phyloP scores from a whole-genome alignment of 352 stramenopile species.

The Phytophthora multivora region DNA sequence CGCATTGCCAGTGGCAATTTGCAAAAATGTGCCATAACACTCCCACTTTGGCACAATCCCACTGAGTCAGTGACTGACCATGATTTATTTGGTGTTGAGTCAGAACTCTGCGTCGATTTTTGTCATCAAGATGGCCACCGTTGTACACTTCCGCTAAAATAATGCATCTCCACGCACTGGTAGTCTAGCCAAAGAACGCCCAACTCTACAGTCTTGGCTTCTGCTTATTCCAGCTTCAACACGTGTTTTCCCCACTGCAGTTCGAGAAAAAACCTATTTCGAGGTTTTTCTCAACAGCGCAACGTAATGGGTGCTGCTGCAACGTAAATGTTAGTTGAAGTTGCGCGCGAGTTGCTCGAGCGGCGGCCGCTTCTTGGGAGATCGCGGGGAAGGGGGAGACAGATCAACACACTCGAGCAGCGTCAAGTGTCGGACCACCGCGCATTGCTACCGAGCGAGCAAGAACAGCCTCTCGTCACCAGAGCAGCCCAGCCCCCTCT shows the following conservation, averaged over 20 bases:
- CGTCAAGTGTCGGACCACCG: constrained; percentile 40
- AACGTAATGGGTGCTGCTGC: constrained; percentile 5
- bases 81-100: background rate
- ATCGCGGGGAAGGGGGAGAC: constrained; percentile 27
- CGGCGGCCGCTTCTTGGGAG: constrained; percentile 15
- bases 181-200: no score
- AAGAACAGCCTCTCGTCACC: constrained; percentile 4
- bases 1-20: no score
- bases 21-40: background rate
- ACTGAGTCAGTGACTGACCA: no score
- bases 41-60: constrained; percentile 8
- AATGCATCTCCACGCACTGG: background rate
- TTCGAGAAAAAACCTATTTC: constrained; percentile 18
- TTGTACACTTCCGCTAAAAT: no score
- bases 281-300: constrained; percentile 20
- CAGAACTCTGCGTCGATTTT: no score
- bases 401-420: constrained; percentile 30
- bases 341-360: constrained; percentile 17
- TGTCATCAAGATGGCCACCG: background rate
- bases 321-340: background rate
- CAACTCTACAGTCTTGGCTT: constrained; percentile 6
- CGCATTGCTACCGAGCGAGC: constrained; percentile 1
- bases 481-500: constrained; percentile 11
- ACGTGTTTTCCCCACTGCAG: constrained; percentile 7
- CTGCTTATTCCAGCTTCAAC: constrained; percentile 26